Conservation (phyloP, 73 alveolate genomes). For the Paramecium sexaurelia region DNA sequence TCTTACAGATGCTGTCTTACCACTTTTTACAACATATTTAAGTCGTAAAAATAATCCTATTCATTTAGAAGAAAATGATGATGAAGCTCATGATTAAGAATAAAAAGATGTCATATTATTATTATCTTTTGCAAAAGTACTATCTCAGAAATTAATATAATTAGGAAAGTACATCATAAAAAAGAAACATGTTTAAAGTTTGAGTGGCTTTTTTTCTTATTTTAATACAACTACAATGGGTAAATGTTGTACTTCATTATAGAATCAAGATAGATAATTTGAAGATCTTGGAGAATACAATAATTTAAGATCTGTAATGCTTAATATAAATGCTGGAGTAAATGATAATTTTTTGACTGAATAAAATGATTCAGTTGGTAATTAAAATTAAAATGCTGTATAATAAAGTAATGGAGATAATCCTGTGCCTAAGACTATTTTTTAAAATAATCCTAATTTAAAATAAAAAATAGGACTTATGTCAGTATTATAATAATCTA, state of each 20-base stretch:
- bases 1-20: slow-evolving; percentile 22
- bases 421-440: slow-evolving; percentile 26
- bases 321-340: neutral
- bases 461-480: neutral
- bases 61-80: slow-evolving; percentile 4
- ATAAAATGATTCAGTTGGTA: neutral
- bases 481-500: neutral
- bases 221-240: neutral
- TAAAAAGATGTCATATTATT: neutral
- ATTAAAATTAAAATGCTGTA: neutral
- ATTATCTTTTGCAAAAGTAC: neutral
- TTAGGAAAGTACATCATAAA: neutral
- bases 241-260: neutral
- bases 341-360: neutral
- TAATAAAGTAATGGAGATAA: neutral
- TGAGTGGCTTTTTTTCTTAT: neutral
- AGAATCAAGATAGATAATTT: neutral
- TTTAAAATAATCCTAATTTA: neutral
- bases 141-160: neutral
- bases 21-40: neutral
- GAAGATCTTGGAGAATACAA: neutral
- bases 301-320: neutral
- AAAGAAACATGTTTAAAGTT: neutral
- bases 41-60: neutral
- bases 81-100: slow-evolving; percentile 50